Evolutionary conservation across 306 rosid genomes (phyloP), one percentile per base, ranked within the genome.

Genomic region (Sechiopsis laciniata): DNA sequence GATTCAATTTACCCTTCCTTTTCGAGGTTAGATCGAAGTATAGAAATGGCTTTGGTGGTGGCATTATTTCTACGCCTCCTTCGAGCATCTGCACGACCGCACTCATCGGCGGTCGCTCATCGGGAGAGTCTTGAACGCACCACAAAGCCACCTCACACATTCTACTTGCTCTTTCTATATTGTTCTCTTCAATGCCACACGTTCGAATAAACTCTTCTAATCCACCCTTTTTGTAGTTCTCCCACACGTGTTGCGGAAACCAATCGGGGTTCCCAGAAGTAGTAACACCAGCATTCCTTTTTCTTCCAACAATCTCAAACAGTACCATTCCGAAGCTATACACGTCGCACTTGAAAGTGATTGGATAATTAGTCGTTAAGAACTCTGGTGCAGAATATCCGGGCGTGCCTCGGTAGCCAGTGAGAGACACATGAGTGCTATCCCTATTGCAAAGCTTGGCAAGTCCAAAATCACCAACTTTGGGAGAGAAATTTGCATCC

Each of bases 381-480:
- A 87, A 76, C 72, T 87, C 87, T 0, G 87, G 85, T 14, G 88
- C 88, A 0, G 87, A 85, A 21, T 84, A 87, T 11, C 91, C 91
- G 0, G 87, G 88, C 2, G 88, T 84, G 4, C 91, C 91, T 24
- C 91, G 83, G 0, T 85, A 82, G 45, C 80, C 83, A 0, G 85
- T 80, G 83, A 84, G 81, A 0, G 84, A 53, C 37, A 81, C 26
- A 7, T 79, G 87, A 15, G 84, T 82, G 24, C 76, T 79, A 4
- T 84, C 87, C 61, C 84, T n/a, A n/a, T 77, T 76, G 19, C 78
- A 78, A 4, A 80, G 82, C 68, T 82, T 87, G 21, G 88, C 88
- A 57, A 87, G 83, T 16, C 88, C 84, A 8, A 84, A 87, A 82
- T 87, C 91, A 24, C 79, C 91, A 1, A 84, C 91, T 60, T 84